These are phyloP conservation scores for Phytophthora citrophthora DNA, from an alignment of 352 stramenopile species.

Conservation along the genomic window DNA sequence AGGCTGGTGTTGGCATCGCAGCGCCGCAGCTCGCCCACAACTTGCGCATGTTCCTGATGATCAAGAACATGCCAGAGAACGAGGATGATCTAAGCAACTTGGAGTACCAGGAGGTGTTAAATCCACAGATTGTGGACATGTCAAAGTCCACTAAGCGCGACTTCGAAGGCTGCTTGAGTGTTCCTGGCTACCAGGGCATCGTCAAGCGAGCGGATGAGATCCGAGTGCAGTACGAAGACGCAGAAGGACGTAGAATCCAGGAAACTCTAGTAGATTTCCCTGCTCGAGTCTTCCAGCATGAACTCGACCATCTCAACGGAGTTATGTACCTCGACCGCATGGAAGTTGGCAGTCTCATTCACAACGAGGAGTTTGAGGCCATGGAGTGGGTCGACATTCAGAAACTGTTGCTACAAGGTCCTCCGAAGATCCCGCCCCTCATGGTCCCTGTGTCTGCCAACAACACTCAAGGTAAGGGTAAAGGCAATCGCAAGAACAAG, in stretches of 20 bases:
- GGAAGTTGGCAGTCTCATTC: constrained; percentile 72
- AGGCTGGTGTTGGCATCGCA: constrained; percentile 78
- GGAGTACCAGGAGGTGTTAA: constrained; percentile 82
- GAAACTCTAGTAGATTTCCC: constrained; percentile 76
- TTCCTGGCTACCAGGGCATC: constrained; percentile 82
- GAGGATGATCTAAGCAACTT: constrained; percentile 60
- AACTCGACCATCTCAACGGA: constrained; percentile 82
- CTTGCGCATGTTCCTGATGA: constrained; percentile 84
- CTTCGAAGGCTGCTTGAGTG: constrained; percentile 87
- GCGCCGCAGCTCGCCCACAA: constrained; percentile 81
- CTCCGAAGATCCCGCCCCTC: constrained; percentile 30
- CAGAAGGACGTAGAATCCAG: constrained; percentile 53
- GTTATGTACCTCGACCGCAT: constrained; percentile 82
- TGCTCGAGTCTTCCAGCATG: constrained; percentile 87
- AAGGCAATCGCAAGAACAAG: constrained; percentile 33
- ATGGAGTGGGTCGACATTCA: constrained; percentile 68
- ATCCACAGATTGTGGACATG: constrained; percentile 69
- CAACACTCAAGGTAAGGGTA: constrained; percentile 19
- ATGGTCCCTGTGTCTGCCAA: constrained; percentile 21
- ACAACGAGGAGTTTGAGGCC: constrained; percentile 82
- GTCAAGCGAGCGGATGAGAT: constrained; percentile 69
- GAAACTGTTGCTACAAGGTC: constrained; percentile 57
- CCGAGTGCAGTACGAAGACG: constrained; percentile 67
- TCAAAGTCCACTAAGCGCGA: constrained; percentile 66
- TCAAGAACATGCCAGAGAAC: constrained; percentile 66